Evolutionary conservation across 306 rosid species (phyloP).

Genomic region (Medicago lupulina): DNA sequence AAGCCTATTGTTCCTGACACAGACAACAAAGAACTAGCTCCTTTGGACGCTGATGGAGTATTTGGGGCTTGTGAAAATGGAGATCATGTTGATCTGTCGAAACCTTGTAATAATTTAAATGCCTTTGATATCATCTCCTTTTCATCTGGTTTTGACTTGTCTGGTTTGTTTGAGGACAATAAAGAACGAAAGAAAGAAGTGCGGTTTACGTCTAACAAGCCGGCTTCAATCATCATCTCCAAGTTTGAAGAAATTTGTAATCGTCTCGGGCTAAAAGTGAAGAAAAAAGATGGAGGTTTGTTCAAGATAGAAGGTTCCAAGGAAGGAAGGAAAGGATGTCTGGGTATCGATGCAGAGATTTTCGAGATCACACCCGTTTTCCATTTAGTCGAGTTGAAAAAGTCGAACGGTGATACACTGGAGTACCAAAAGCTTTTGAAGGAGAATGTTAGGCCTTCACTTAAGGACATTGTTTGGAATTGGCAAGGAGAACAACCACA

Average conservation of each 20-base stretch:
- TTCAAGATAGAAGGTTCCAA: slow-evolving; percentile 75
- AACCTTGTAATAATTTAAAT: slow-evolving; percentile 67
- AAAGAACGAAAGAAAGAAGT: slow-evolving; percentile 60
- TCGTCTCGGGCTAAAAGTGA: slow-evolving; percentile 60
- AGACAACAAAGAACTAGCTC: slow-evolving; percentile 47
- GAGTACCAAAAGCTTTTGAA: slow-evolving; percentile 74
- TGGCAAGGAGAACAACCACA: slow-evolving; percentile 84
- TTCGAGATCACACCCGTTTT: slow-evolving; percentile 78
- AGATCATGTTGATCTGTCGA: slow-evolving; percentile 43
- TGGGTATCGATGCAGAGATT: slow-evolving; percentile 77
- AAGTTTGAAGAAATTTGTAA: slow-evolving; percentile 77
- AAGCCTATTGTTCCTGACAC: slow-evolving; percentile 38
- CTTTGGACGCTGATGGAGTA: slow-evolving; percentile 59
- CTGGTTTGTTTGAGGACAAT: slow-evolving; percentile 77
- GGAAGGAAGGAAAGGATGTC: slow-evolving; percentile 76
- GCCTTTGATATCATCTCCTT: slow-evolving; percentile 90
- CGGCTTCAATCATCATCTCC: slow-evolving; percentile 69
- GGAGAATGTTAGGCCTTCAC: slow-evolving; percentile 72
- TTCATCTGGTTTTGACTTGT: slow-evolving; percentile 88
- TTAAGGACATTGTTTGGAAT: slow-evolving; percentile 88
- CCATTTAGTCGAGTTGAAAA: slow-evolving; percentile 86
- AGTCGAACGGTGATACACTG: slow-evolving; percentile 77
- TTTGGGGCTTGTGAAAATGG: slow-evolving; percentile 53
- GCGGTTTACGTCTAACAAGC: slow-evolving; percentile 69
- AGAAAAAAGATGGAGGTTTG: slow-evolving; percentile 71